Base-by-base conservation (phyloP, 192 early-diverging fungal species). In the Phlyctochytrium bullatum region DNA sequence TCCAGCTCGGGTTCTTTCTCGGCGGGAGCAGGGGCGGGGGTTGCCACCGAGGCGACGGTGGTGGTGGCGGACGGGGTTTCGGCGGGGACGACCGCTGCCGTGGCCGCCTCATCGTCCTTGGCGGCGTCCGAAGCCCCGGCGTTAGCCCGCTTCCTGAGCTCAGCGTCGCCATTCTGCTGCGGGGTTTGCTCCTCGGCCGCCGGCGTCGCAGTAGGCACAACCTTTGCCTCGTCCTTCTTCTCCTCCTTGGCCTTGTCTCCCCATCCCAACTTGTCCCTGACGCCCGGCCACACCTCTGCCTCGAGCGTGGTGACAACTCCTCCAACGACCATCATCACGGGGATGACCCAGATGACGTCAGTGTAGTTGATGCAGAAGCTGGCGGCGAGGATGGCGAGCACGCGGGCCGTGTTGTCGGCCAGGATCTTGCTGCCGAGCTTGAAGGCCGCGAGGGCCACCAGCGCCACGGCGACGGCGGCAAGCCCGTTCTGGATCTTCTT, bases 361-460 rank as follows among this genome's bases (percentile, higher is more conserved):
- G 54, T 54, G 61, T 65, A 71, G 50, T 76, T 76, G 52, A 76
- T 72, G 20, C 65, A 60, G 34, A 76, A 31, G n/a, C 36, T 62
- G n/a, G 36, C 54, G 14, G 74, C 52, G 20, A 72, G 62, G 17
- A 61, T 34, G 29, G 62, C 67, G 10, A 76, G 25, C 17, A 60
- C 56, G 16, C 32, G 28, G 0, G 36, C 50, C 0, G 57, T 51
- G 30, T 36, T 73, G 34, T 72, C 69, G 1, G 30, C 31, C 27
- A 72, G 52, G n/a, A 76, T 56, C 52, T 75, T 75, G 20, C 10
- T 10, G 0, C 24, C 16, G 27, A 75, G 40, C 52, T 75, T 74
- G 28, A 61, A 63, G 1, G 78, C 86, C 1, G 89, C 88, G 20
- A 86, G 64, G 1, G 85, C 88, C 0, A 88, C 81, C 1, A 91